phyloP scores from a whole-genome alignment of 306 rosid species.

The Vigna nakashimae region DNA sequence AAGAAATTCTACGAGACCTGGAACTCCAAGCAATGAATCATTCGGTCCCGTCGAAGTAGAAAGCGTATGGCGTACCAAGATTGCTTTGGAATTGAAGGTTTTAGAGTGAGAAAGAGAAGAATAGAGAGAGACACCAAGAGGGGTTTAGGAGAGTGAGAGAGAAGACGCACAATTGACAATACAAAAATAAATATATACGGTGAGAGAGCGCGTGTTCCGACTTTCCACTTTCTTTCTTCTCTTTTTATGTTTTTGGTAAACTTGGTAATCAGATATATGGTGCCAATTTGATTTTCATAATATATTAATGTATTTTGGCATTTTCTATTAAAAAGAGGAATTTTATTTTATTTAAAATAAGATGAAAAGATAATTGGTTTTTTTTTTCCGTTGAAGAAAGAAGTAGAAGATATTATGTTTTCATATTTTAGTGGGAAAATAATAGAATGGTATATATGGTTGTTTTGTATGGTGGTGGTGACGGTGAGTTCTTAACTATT shows the following conservation, averaged over 20 bases:
- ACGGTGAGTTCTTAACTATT: background rate
- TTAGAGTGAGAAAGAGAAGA: constrained; percentile 47
- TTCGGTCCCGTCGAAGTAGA: constrained; percentile 19
- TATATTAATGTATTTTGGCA: too few relatives aligned
- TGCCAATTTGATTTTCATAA: background rate
- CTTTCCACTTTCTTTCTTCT: background rate
- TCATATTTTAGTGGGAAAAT: background rate
- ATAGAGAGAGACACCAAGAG: constrained; percentile 3
- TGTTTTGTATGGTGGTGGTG: background rate
- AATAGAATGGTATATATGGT: background rate
- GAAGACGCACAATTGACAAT: constrained; percentile 21
- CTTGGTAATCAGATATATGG: background rate
- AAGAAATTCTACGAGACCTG: constrained; percentile 39
- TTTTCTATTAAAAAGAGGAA: too few relatives aligned
- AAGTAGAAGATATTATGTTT: too few relatives aligned
- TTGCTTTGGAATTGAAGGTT: constrained; percentile 42
- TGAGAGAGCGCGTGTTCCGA: background rate
- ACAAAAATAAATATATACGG: background rate
- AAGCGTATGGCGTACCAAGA: constrained; percentile 39
- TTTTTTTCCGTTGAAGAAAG: too few relatives aligned
- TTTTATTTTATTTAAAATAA: too few relatives aligned
- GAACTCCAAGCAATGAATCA: constrained; percentile 19
- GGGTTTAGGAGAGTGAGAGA: constrained; percentile 34
- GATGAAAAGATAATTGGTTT: too few relatives aligned
- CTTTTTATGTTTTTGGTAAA: background rate